phyloP scores from a whole-genome alignment of 2,329 filamentous ascomycete genomes.

The Paracoccidioides lutzii region DNA sequence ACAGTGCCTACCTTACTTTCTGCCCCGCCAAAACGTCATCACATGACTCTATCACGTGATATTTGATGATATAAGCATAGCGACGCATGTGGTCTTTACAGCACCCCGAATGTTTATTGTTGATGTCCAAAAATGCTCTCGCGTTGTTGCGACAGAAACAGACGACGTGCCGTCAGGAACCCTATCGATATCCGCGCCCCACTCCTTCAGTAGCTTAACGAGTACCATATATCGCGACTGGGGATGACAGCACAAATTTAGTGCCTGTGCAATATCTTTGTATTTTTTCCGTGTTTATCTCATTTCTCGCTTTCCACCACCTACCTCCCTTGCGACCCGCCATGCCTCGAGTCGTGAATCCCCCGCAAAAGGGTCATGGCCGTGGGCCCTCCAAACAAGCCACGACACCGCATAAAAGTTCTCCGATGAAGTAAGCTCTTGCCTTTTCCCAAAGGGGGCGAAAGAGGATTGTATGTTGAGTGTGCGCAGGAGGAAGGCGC shows the following conservation, averaged over 20 bases:
- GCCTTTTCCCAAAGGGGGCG: slow-evolving; percentile 1
- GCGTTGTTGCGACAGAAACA: slow-evolving; percentile 1
- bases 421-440: slow-evolving; percentile 37
- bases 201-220: neutral
- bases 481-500: slow-evolving; percentile 4
- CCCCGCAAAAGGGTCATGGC: slow-evolving; percentile 30
- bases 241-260: slow-evolving; percentile 6
- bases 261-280: slow-evolving; percentile 10
- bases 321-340: slow-evolving; percentile 11
- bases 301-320: slow-evolving; percentile 4
- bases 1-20: too few species aligned
- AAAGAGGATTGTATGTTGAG: neutral
- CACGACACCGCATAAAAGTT: slow-evolving; percentile 40
- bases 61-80: neutral
- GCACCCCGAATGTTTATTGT: slow-evolving; percentile 29
- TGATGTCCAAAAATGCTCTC: slow-evolving; percentile 14
- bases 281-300: slow-evolving; percentile 11
- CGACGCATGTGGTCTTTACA: slow-evolving; percentile 15
- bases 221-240: neutral
- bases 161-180: neutral
- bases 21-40: too few species aligned
- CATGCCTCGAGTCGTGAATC: slow-evolving; percentile 46
- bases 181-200: slow-evolving; percentile 1
- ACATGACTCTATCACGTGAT: neutral
- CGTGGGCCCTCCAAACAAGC: slow-evolving; percentile 31